Evolutionary conservation across 2,329 filamentous ascomycete genomes (phyloP), one percentile per base, ranked within the genome.

Genomic region (Decorospora gaudefroyi): DNA sequence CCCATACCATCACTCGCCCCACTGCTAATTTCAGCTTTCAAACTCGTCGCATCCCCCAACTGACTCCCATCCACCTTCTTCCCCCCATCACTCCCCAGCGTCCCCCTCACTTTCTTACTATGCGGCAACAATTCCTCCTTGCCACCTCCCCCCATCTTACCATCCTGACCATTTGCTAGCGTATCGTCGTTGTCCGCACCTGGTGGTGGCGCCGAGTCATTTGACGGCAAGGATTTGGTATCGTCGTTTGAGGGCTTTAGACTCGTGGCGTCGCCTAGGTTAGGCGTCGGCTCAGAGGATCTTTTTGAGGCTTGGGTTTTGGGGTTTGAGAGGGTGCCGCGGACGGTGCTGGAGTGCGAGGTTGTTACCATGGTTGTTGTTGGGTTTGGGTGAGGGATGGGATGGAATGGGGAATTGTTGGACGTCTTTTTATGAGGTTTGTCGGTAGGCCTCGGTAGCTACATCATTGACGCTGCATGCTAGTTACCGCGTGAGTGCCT

Each of bases 21-120:
- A 32, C n/a, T n/a, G n/a, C 57, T 62, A 16, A 54, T 64, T 54
- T 68, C 63, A 6, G 55, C 55, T 36, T 62, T 65, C 46, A 67
- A 49, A 39, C 59, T 65, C 18, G 53, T 50, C 15, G 63, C 57
- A 43, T 68, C 65, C 6, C 64, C 64, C 21, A 67, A 35, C 37
- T 62, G 64, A 5, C 51, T 63, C 42, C 49, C 56, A 19, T 63
- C 59, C 21, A 62, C 55, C 38, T 47, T 43, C 19, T 41, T 46
- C 10, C 59, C 58, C 19, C 49, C 37, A n/a, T 40, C 18, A 27
- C 63, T 59, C 4, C 39, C 55, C 11, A 64, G 22, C 13, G 61
- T 65, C 1, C 61, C 62, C 22, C 59, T 42, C 6, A 63, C 59
- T 23, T 35, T 59, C 40, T 63, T 53, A 4, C 61, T 64, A 29